Base-by-base conservation (phyloP, 768 basidiomycete genomes). In the Auricularia heimuer region DNA sequence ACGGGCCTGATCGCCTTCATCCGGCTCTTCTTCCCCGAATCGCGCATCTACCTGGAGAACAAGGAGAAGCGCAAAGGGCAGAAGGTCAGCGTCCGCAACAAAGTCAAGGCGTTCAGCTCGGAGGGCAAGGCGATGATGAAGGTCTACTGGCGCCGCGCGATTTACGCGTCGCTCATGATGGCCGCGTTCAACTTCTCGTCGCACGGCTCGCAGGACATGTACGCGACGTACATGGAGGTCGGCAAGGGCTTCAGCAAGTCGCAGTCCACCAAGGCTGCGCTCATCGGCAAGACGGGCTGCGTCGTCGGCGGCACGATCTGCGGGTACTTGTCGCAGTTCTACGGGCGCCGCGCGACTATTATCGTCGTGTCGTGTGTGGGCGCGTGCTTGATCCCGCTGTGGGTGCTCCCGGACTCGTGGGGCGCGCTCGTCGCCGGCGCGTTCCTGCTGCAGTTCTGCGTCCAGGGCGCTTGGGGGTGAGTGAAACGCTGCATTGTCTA, bases 391-490 rank as follows among this genome's bases (percentile, higher is more conserved):
- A 73, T 76, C 58, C 74, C 76, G 2, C 68, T 76, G 0, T 77
- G 75, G 76, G 73, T 75, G 61, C 45, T 77, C 4, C 76, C 76
- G 34, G 62, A 64, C 36, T 63, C 68, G 3, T 77, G 76, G 65
- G 70, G 68, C 0, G 70, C 68, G 33, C 69, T 77, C 4, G 54
- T 73, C 2, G 72, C 73, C 12, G 75, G 73, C 24, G 74, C 70
- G 3, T 75, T 75, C 47, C 37, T 63, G 68, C 66, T 75, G 24
- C 75, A 76, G 68, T 69, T 71, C 54, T 73, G 73, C 62, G 74
- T 75, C 4, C 74, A 76, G 64, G 75, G 76, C 45, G 76, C 76
- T 35, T 77, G 75, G 73, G 74, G 73, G 47, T 51, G 21, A 10
- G 47, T 21, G 6, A 51, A 10, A 29, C 29, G 29, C 29, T 29